Evolutionary conservation across 805 yeast genomes (phyloP).

Genomic region (Danielia oregonensis): DNA sequence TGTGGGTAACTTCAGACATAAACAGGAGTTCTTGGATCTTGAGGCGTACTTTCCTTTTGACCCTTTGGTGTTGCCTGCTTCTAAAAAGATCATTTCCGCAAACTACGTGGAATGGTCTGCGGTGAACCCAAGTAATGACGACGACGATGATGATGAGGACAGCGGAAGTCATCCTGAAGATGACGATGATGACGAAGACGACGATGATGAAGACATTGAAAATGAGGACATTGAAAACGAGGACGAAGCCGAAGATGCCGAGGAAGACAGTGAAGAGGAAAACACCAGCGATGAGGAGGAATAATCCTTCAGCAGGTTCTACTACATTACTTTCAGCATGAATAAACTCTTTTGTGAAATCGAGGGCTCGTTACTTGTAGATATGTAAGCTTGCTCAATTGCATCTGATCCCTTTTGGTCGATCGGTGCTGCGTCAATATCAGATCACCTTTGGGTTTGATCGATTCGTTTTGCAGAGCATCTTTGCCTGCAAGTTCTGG

Average conservation of each 20-base stretch:
- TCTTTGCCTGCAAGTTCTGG: too few relatives aligned
- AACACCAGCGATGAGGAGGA: slow-evolving; percentile 22
- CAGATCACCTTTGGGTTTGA: slow-evolving; percentile 15
- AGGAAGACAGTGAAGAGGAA: slow-evolving; percentile 18
- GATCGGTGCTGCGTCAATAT: slow-evolving; percentile 9
- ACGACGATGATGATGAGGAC: slow-evolving; percentile 46
- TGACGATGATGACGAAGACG: slow-evolving; percentile 21
- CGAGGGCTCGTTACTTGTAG: slow-evolving; percentile 12
- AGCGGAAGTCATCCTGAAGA: slow-evolving; percentile 27
- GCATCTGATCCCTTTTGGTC: too few relatives aligned
- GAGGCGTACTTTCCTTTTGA: slow-evolving; percentile 98
- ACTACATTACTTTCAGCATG: slow-evolving; percentile 2
- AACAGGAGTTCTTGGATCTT: slow-evolving; percentile 80
- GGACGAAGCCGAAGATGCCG: slow-evolving; percentile 6
- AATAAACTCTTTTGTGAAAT: slow-evolving; percentile 2
- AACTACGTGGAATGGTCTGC: slow-evolving; percentile 71
- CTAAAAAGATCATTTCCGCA: slow-evolving; percentile 51
- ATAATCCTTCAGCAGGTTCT: slow-evolving; percentile 5
- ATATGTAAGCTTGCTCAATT: not conserved
- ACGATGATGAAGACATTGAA: slow-evolving; percentile 14
- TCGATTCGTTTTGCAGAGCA: slow-evolving; percentile 11
- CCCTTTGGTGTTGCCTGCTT: slow-evolving; percentile 70
- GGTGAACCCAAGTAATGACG: slow-evolving; percentile 49
- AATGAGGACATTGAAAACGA: slow-evolving; percentile 13
- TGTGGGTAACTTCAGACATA: slow-evolving; percentile 46